Evolutionary conservation across 148 eudicot genomes (phyloP).

Genomic region (Rhododendron williamsianum): DNA sequence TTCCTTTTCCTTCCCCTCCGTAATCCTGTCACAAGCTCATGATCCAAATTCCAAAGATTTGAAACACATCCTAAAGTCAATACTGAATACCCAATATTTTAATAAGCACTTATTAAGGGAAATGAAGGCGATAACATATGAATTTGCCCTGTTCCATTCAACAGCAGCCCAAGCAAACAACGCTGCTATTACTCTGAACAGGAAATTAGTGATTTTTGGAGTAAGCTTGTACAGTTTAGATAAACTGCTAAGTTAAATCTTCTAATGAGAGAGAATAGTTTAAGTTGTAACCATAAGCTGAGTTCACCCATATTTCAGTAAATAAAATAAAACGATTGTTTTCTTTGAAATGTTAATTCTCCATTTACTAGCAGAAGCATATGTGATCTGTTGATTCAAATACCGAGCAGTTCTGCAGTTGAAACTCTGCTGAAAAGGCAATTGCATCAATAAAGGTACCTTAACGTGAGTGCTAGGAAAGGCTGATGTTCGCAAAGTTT

Average conservation of each 20-base stretch:
- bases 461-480: slow-evolving; percentile 46
- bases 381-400: not conserved
- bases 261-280: not conserved
- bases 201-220: not conserved
- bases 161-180: not conserved
- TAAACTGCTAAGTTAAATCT: not conserved
- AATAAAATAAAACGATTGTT: not conserved
- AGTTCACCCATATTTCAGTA: not conserved
- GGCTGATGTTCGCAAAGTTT: slow-evolving; percentile 43
- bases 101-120: not conserved
- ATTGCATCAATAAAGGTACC: slow-evolving; percentile 21
- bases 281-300: not conserved
- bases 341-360: not conserved
- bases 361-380: not conserved
- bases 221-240: not conserved
- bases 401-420: not conserved
- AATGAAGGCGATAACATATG: not conserved
- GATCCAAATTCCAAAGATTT: not conserved
- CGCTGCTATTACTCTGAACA: not conserved
- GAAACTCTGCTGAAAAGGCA: not conserved
- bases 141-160: not conserved
- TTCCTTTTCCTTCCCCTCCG: not conserved
- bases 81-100: not conserved
- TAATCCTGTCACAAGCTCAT: not conserved
- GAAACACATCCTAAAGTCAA: not conserved